Percentiles rank a stretch among this genome's conserved stretches.
phyloP scores from a whole-genome alignment of 2,329 filamentous ascomycete genomes.

The Diaporthe vaccinii region DNA sequence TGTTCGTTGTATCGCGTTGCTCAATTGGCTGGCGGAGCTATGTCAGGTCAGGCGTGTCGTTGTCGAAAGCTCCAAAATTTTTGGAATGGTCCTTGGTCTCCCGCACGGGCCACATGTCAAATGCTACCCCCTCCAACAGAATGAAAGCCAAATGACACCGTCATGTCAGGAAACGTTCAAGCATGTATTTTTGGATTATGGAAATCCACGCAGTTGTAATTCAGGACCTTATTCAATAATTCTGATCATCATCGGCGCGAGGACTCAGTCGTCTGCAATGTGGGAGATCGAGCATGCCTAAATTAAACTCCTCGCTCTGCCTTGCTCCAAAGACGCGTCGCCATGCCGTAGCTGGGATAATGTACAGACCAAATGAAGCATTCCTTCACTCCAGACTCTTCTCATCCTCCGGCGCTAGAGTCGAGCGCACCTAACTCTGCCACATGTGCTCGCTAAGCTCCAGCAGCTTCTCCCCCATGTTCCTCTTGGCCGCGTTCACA shows the following conservation, averaged over 20 bases:
- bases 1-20: constrained; percentile 32
- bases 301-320: constrained; percentile 34
- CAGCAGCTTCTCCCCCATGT: constrained; percentile 78
- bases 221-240: neutral
- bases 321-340: constrained; percentile 20
- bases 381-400: neutral
- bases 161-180: neutral
- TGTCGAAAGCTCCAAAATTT: constrained; percentile 38
- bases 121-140: neutral
- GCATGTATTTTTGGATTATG: neutral
- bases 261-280: neutral
- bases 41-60: constrained; percentile 35
- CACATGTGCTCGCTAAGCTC: constrained; percentile 81
- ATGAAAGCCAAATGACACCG: neutral
- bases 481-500: constrained; percentile 74
- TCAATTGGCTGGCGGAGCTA: constrained; percentile 21
- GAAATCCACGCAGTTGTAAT: no score
- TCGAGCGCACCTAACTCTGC: constrained; percentile 59
- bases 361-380: neutral
- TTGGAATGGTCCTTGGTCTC: constrained; percentile 23
- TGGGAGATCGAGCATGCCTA: constrained; percentile 16
- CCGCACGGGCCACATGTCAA: constrained; percentile 8
- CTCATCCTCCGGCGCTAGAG: neutral
- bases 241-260: neutral
- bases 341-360: constrained; percentile 1